Base-by-base conservation (phyloP, 2,329 filamentous ascomycete genomes). In the Paecilomyces niveus region DNA sequence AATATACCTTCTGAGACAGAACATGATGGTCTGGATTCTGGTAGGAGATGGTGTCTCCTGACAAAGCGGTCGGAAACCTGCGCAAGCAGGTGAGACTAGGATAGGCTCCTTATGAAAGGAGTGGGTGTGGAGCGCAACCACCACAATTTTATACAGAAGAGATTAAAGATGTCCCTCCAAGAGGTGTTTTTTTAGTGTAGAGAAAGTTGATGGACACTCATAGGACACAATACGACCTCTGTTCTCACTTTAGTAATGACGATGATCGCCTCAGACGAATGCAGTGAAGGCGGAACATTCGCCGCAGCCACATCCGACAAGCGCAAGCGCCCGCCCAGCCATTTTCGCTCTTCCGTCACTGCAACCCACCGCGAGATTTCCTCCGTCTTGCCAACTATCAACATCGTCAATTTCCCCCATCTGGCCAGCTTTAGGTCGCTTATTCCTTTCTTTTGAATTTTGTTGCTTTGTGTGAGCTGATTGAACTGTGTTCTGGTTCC, bases 1-100 rank as follows among this genome's bases (percentile, higher is more conserved):
- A 18, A 45, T 4, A 67, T 75, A 86, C 85, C 83, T 87, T 65
- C 85, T 81, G 61, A 89, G 77, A 73, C 85, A 88, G 72, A 88
- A 88, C 85, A 88, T 88, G 62, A 54, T 70, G 65, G 52, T 33
- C n/a, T 62, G 3, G 53, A 15, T 29, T 54, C 22, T 29, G 53
- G 53, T 21, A 54, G 26, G 31, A 18, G 29, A 29, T 24, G 21
- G n/a, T 21, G 45, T 18, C 7, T 50, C 22, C 7, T 50, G 45
- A 10, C 3, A 11, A 52, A 13, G 50, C 10, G n/a, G 50, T 11
- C 26, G 22, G 50, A 29, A 24, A 52, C 50, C 21, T 52, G 50
- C 50, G 10, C 26, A 29, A 24, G 21, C 45, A 50, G 50, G 50
- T 8, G 13, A 52, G 50, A 52, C 50, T 10, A 45, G 18, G 35